phyloP scores from a whole-genome alignment of 2,329 filamentous ascomycete genomes.

The Drechslerella stenobrocha region DNA sequence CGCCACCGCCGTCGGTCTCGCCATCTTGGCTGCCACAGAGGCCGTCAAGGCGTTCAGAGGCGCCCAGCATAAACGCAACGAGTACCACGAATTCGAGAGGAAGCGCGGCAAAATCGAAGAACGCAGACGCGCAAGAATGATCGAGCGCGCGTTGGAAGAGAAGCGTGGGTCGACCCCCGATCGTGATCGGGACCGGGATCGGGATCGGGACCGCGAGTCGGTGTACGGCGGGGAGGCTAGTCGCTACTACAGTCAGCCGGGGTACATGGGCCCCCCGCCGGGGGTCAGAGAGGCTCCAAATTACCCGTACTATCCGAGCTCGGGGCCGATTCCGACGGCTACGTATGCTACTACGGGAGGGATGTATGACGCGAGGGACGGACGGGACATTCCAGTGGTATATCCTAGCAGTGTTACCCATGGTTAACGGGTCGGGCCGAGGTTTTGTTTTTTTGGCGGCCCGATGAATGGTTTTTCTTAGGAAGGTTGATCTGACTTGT shows the following conservation, averaged over 20 bases:
- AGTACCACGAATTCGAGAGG: constrained; percentile 17
- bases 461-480: constrained; percentile 2
- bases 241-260: constrained; percentile 39
- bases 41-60: constrained; percentile 29
- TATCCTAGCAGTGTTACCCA: constrained; percentile 48
- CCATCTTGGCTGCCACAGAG: constrained; percentile 36
- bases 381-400: constrained; percentile 48
- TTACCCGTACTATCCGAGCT: constrained; percentile 34
- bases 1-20: constrained; percentile 35
- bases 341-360: constrained; percentile 15
- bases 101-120: constrained; percentile 35
- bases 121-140: constrained; percentile 27
- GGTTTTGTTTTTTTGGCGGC: too few species aligned
- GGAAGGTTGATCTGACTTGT: constrained; percentile 49
- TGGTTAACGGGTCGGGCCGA: constrained; percentile 26
- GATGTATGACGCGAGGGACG: constrained; percentile 25
- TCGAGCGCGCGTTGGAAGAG: constrained; percentile 6
- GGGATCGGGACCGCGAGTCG: too few species aligned
- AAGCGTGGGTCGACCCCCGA: not conserved
- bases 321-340: constrained; percentile 31
- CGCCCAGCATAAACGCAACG: constrained; percentile 16
- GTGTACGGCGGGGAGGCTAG: constrained; percentile 11
- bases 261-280: constrained; percentile 40
- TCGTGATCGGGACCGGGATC: too few species aligned
- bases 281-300: constrained; percentile 10